These are phyloP conservation scores for Amanita polypyramis DNA, from an alignment of 768 basidiomycete genomes.

Conservation along the genomic window DNA sequence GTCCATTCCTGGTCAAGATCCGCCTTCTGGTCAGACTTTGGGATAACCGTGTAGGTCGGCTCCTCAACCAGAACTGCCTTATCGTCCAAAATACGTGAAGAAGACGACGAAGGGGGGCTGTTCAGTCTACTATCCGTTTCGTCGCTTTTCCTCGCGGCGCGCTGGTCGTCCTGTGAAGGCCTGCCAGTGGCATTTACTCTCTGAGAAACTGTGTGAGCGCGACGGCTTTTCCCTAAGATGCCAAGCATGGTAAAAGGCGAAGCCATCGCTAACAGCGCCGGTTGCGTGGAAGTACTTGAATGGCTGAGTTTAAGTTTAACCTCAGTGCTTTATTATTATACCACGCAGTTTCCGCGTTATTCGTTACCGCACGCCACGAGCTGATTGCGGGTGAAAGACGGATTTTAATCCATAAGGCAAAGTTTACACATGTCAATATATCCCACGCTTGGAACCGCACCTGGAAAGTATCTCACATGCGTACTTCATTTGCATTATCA, in stretches of 20 bases:
- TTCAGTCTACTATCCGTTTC: neutral
- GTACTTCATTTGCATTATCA: too few relatives aligned
- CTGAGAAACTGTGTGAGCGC: neutral
- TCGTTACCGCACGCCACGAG: neutral
- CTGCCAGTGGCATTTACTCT: neutral
- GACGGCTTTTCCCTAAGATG: constrained; percentile 2
- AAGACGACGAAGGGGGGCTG: neutral
- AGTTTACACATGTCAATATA: neutral
- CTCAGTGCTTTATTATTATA: neutral
- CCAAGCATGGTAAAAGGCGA: constrained; percentile 5
- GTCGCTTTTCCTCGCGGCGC: neutral
- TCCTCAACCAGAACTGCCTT: constrained; percentile 2
- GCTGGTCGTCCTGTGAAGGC: neutral
- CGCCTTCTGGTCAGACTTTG: neutral
- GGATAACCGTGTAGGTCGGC: constrained; percentile 4
- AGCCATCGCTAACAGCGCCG: neutral
- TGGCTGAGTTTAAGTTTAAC: neutral
- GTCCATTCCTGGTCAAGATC: constrained; percentile 8
- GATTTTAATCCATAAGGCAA: neutral
- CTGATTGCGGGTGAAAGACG: neutral
- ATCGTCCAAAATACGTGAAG: neutral
- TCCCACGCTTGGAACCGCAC: too few relatives aligned
- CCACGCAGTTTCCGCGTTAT: constrained; percentile 1
- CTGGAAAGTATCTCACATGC: too few relatives aligned
- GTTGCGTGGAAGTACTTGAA: neutral